Evolutionary conservation across 768 basidiomycete genomes (phyloP).

Genomic region (Boletus rubroflammeus): DNA sequence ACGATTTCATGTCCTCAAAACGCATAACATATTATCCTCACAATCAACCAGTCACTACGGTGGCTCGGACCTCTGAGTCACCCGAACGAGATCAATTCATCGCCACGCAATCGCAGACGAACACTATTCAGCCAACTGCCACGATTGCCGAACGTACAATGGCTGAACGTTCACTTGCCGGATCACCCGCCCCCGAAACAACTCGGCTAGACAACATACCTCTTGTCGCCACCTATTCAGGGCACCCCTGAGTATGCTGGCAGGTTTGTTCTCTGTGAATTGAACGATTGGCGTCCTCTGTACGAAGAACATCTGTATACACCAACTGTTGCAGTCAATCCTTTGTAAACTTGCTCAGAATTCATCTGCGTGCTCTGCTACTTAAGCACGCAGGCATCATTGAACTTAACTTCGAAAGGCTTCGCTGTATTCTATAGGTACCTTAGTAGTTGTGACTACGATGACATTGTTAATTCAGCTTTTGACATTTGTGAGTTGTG

Average conservation of each 20-base stretch:
- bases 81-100: slow-evolving; percentile 26
- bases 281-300: not conserved
- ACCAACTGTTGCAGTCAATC: slow-evolving; percentile 5
- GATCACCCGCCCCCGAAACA: slow-evolving; percentile 36
- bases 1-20: slow-evolving; percentile 72
- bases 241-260: slow-evolving; percentile 7
- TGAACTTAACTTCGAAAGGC: not conserved
- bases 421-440: slow-evolving; percentile 16
- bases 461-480: not conserved
- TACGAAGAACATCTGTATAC: not conserved
- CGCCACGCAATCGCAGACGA: slow-evolving; percentile 35
- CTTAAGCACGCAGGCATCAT: not conserved
- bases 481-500: not conserved
- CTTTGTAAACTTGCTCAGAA: slow-evolving; percentile 8
- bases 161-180: slow-evolving; percentile 40
- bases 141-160: slow-evolving; percentile 41
- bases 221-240: slow-evolving; percentile 24
- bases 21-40: slow-evolving; percentile 87
- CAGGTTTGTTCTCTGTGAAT: not conserved
- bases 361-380: not conserved
- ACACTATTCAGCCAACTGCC: slow-evolving; percentile 41
- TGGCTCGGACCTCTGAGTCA: slow-evolving; percentile 29
- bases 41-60: slow-evolving; percentile 55
- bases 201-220: slow-evolving; percentile 43
- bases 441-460: slow-evolving; percentile 1